Conservation (phyloP, 2,329 filamentous ascomycete species). For the Triangularia setosa region DNA sequence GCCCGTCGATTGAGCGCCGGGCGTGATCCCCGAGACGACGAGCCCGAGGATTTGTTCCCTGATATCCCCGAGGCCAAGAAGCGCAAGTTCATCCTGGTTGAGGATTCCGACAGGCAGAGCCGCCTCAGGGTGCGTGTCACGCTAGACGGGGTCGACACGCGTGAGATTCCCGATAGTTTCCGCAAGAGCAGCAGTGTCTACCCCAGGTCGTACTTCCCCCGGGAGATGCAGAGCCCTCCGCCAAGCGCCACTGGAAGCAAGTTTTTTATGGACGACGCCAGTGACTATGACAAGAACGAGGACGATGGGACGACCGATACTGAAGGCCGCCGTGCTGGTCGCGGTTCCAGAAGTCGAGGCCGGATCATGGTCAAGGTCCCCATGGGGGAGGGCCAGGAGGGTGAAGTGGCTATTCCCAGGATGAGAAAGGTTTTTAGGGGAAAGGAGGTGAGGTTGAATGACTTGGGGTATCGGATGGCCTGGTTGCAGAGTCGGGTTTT, state of each 20-base stretch:
- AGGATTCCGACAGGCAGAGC: constrained; percentile 76
- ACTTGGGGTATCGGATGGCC: constrained; percentile 90
- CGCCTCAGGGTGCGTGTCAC: constrained; percentile 86
- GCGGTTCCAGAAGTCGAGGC: constrained; percentile 34
- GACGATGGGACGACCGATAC: constrained; percentile 52
- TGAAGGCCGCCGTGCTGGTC: constrained; percentile 40
- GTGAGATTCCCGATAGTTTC: constrained; percentile 94
- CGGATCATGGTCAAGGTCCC: constrained; percentile 57
- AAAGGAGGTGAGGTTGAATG: constrained; percentile 88
- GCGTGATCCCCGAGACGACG: constrained; percentile 41
- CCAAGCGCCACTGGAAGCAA: constrained; percentile 69
- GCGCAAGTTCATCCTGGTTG: constrained; percentile 94
- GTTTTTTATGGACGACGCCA: constrained; percentile 66
- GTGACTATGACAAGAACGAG: constrained; percentile 44
- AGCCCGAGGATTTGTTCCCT: constrained; percentile 72
- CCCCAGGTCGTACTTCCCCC: constrained; percentile 85
- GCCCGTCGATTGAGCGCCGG: constrained; percentile 36
- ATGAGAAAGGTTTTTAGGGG: constrained; percentile 65
- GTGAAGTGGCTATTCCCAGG: constrained; percentile 70
- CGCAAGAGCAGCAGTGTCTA: constrained; percentile 86
- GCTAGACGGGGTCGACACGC: constrained; percentile 88
- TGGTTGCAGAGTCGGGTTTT: constrained; percentile 95
- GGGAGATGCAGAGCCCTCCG: constrained; percentile 86
- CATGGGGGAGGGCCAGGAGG: constrained; percentile 65
- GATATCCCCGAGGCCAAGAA: constrained; percentile 86